Evolutionary conservation across 1,284 basidiomycete species (phyloP).

Genomic region (Irpex sp.): DNA sequence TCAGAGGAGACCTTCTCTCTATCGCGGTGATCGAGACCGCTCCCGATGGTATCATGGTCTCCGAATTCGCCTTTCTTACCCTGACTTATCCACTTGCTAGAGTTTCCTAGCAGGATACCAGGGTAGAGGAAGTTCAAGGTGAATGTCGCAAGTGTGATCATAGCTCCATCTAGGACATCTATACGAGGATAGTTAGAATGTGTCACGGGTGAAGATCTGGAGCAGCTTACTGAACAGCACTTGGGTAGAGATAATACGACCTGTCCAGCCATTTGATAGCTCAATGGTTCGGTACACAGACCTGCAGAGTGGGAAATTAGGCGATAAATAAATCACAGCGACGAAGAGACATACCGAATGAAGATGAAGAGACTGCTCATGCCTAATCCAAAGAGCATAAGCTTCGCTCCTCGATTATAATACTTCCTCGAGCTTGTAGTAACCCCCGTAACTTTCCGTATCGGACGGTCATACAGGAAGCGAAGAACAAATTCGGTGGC

Average conservation of each 20-base stretch:
- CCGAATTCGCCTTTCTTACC: not conserved
- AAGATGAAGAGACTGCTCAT: constrained; percentile 38
- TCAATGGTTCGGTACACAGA: constrained; percentile 52
- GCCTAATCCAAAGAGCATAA: constrained; percentile 33
- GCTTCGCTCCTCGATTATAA: constrained; percentile 19
- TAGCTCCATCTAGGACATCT: constrained; percentile 48
- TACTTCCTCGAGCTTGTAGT: constrained; percentile 3
- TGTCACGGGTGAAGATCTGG: not conserved
- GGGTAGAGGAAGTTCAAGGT: constrained; percentile 54
- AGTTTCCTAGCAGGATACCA: constrained; percentile 21
- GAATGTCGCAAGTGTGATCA: constrained; percentile 52
- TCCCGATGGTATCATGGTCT: not conserved
- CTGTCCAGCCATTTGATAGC: constrained; percentile 51
- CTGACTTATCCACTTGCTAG: constrained; percentile 7
- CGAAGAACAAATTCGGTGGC: constrained; percentile 47
- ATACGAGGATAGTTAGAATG: not conserved
- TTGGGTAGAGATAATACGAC: constrained; percentile 49
- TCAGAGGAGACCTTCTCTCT: not conserved
- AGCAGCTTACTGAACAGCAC: constrained; percentile 46
- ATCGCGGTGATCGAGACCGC: not conserved
- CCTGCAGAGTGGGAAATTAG: constrained; percentile 19
- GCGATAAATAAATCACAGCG: not conserved
- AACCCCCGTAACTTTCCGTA: constrained; percentile 18
- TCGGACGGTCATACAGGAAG: constrained; percentile 36
- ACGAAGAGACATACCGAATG: constrained; percentile 31